Evolutionary conservation across 805 yeast species (phyloP).

Genomic region (Pichia scutulata): DNA sequence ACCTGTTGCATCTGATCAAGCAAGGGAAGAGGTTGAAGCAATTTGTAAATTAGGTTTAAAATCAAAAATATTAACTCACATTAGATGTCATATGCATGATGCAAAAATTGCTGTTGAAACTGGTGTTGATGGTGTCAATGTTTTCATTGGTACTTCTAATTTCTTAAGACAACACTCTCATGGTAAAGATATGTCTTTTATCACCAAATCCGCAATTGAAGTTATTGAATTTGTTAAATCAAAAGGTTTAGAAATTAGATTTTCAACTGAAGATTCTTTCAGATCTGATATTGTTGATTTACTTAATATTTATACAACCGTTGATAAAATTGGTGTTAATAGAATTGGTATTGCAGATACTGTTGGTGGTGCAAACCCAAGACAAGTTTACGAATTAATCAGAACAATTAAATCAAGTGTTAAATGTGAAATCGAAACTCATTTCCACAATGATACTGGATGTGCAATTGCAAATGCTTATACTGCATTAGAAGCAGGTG

Average conservation of each 20-base stretch:
- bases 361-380: constrained; percentile 57
- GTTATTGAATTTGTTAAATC: constrained; percentile 55
- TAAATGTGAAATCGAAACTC: constrained; percentile 52
- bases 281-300: constrained; percentile 54
- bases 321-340: constrained; percentile 53
- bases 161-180: constrained; percentile 49
- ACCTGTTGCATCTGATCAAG: constrained; percentile 53
- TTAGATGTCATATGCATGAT: constrained; percentile 56
- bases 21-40: constrained; percentile 50
- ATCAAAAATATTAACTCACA: constrained; percentile 51
- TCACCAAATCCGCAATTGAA: constrained; percentile 49
- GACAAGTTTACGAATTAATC: constrained; percentile 55
- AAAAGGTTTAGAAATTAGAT: constrained; percentile 52
- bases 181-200: constrained; percentile 55
- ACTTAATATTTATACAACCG: constrained; percentile 51
- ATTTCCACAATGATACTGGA: constrained; percentile 58
- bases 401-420: constrained; percentile 51
- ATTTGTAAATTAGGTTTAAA: constrained; percentile 52
- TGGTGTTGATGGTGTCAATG: constrained; percentile 58
- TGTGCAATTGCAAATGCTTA: constrained; percentile 59
- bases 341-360: constrained; percentile 61
- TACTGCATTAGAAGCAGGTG: constrained; percentile 58
- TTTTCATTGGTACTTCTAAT: constrained; percentile 53
- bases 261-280: constrained; percentile 52
- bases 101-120: constrained; percentile 55